Conservation (phyloP, 2,329 filamentous ascomycete species). For the Xylariaceae sp. region DNA sequence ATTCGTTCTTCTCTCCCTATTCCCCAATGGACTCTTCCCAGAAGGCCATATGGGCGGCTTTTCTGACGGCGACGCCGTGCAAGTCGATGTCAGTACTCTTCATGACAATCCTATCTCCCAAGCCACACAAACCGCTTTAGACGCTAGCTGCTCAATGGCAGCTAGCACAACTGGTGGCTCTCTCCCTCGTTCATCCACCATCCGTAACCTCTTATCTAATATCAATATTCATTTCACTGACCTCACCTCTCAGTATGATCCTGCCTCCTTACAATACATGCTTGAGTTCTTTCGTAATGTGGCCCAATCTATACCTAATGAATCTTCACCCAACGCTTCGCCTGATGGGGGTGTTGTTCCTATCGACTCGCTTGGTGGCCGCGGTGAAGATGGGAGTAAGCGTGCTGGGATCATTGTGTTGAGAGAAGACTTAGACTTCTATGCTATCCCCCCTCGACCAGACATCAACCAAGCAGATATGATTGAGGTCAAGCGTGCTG, state of each 20-base stretch:
- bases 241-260: constrained; percentile 78
- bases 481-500: constrained; percentile 94
- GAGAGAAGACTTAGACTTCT: constrained; percentile 95
- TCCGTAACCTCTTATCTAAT: constrained; percentile 46
- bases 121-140: constrained; percentile 35
- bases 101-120: constrained; percentile 33
- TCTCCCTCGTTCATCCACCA: constrained; percentile 34
- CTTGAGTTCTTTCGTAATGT: constrained; percentile 97
- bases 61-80: constrained; percentile 90
- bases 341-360: constrained; percentile 67
- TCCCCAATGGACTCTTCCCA: constrained; percentile 96
- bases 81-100: constrained; percentile 83
- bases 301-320: constrained; percentile 89
- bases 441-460: constrained; percentile 84
- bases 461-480: constrained; percentile 89
- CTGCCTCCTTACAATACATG: constrained; percentile 97
- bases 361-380: constrained; percentile 71
- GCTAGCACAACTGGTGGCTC: constrained; percentile 20
- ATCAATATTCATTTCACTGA: constrained; percentile 52
- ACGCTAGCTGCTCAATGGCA: constrained; percentile 30
- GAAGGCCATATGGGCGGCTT: constrained; percentile 95
- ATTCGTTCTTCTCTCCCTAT: constrained; percentile 96
- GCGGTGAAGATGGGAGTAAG: constrained; percentile 69
- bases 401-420: constrained; percentile 97
- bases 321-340: constrained; percentile 69